Evolutionary conservation across 306 rosid genomes (phyloP).

Genomic region (Malus orientalis): DNA sequence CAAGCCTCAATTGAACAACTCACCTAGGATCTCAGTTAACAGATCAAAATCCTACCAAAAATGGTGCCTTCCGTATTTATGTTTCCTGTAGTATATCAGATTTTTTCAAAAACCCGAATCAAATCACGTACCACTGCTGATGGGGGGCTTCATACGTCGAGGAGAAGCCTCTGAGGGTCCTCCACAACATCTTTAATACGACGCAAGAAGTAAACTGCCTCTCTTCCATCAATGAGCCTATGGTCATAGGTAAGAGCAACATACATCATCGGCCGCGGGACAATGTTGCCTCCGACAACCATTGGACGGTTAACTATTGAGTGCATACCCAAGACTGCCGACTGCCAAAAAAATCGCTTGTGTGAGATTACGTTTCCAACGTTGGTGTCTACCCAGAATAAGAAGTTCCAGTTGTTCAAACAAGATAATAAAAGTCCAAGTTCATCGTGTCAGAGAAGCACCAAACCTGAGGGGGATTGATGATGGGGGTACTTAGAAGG

Average conservation of each 20-base stretch:
- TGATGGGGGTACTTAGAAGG: constrained; percentile 79
- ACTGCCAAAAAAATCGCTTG: constrained; percentile 33
- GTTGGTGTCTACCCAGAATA: not conserved
- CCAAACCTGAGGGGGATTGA: constrained; percentile 79
- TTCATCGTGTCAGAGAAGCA: constrained; percentile 1
- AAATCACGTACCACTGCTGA: constrained; percentile 2
- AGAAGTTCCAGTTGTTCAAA: not conserved
- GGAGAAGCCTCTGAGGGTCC: constrained; percentile 77
- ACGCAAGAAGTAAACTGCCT: constrained; percentile 78
- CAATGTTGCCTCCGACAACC: constrained; percentile 61
- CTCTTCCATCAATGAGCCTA: constrained; percentile 82
- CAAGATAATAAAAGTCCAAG: not conserved
- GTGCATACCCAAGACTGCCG: constrained; percentile 85
- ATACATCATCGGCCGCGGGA: constrained; percentile 77
- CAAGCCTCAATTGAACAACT: constrained; percentile 25
- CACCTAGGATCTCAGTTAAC: constrained; percentile 10
- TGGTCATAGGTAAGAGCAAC: constrained; percentile 80
- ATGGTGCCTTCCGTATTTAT: constrained; percentile 20
- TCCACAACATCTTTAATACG: constrained; percentile 71
- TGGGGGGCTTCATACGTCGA: constrained; percentile 41
- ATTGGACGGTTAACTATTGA: constrained; percentile 64
- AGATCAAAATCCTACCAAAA: constrained; percentile 17
- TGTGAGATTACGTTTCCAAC: not conserved
- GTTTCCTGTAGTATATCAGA: not conserved
- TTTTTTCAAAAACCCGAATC: not conserved